Evolutionary conservation across 1,284 basidiomycete species (phyloP).

Genomic region (Ustilago cynodontis): DNA sequence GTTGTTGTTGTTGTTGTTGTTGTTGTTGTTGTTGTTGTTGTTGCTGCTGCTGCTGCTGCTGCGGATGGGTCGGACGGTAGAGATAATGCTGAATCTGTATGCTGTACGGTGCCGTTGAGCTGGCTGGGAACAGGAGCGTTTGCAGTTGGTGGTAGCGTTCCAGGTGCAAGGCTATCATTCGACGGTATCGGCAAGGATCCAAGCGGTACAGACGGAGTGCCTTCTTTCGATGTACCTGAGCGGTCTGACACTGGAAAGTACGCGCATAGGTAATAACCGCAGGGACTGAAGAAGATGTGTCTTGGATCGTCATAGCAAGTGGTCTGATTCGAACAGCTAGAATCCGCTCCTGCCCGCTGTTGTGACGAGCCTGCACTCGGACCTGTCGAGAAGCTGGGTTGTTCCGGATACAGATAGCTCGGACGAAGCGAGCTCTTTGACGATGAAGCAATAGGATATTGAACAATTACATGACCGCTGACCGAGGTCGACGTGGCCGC

Average conservation of each 20-base stretch:
- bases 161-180: neutral
- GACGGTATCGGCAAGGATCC: neutral
- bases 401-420: conserved; percentile 30
- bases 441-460: conserved; percentile 21
- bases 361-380: conserved; percentile 18
- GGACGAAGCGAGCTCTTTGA: conserved; percentile 10
- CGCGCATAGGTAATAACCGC: conserved; percentile 49
- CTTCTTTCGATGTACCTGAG: neutral
- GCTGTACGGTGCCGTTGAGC: neutral
- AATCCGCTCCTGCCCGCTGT: neutral
- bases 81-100: neutral
- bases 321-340: neutral
- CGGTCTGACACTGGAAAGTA: conserved; percentile 18
- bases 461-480: conserved; percentile 28
- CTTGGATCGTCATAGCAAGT: conserved; percentile 29
- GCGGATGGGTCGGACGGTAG: neutral
- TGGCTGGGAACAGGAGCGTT: conserved; percentile 6
- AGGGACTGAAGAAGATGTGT: conserved; percentile 49
- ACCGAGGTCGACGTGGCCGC: conserved; percentile 10
- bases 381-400: conserved; percentile 1
- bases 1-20: neutral
- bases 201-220: neutral
- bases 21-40: neutral
- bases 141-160: neutral
- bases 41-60: neutral